phyloP scores from a whole-genome alignment of 1,284 basidiomycete species.

The Rhodotorula sp. region DNA sequence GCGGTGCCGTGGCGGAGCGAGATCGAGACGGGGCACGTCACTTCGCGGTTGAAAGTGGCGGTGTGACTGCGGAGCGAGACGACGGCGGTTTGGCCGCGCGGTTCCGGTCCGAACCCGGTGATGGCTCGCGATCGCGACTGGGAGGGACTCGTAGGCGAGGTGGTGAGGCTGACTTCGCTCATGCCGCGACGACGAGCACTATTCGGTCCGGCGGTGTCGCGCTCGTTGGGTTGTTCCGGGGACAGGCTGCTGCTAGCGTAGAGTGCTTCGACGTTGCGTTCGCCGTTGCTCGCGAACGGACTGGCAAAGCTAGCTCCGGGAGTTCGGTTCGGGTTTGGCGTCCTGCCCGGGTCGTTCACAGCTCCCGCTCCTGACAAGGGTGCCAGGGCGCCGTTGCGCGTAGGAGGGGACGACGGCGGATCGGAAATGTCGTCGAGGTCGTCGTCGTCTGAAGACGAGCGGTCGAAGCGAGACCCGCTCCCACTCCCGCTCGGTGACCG shows the following conservation, averaged over 20 bases:
- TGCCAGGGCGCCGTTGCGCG: too few relatives aligned
- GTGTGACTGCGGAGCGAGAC: slow-evolving; percentile 36
- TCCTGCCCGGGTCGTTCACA: background rate
- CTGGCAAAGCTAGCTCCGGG: slow-evolving; percentile 3
- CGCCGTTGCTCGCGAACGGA: background rate
- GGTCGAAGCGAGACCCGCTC: slow-evolving; percentile 4
- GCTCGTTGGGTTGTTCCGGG: background rate
- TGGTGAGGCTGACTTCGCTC: slow-evolving; percentile 9
- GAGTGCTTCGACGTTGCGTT: slow-evolving; percentile 6
- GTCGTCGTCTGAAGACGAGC: slow-evolving; percentile 7
- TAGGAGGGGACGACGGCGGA: too few relatives aligned
- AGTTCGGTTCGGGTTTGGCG: slow-evolving; percentile 30
- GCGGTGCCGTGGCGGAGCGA: slow-evolving; percentile 22
- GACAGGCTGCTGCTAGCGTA: background rate
- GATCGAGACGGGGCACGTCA: slow-evolving; percentile 43
- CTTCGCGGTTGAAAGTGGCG: slow-evolving; percentile 37
- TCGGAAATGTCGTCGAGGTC: background rate
- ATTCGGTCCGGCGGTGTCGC: background rate
- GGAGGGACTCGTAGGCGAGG: background rate
- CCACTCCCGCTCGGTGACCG: background rate
- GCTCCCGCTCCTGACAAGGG: background rate
- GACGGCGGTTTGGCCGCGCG: slow-evolving; percentile 38
- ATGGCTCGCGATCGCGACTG: background rate
- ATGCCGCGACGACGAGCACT: slow-evolving; percentile 6
- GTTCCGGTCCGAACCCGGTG: slow-evolving; percentile 28